These are phyloP conservation scores for Yamadazyma conglobata DNA, from an alignment of 1,139 yeast genomes.

Conservation along the genomic window DNA sequence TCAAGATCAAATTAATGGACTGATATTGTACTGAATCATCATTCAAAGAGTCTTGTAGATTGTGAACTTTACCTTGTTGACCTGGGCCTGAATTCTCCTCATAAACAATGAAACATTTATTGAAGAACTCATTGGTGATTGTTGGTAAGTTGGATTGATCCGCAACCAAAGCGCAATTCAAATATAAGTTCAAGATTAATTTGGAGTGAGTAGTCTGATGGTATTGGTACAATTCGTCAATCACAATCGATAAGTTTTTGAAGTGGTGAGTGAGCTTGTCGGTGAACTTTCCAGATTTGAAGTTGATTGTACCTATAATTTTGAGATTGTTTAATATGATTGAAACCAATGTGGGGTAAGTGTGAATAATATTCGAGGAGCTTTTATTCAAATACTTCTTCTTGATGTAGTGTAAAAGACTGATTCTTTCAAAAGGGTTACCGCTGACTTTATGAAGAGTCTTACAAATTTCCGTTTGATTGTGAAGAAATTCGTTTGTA, in stretches of 20 bases:
- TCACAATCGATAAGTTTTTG: slow-evolving; percentile 68
- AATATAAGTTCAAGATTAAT: slow-evolving; percentile 47
- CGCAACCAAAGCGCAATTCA: slow-evolving; percentile 63
- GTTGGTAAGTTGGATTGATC: slow-evolving; percentile 59
- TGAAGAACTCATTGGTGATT: slow-evolving; percentile 84
- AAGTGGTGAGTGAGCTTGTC: slow-evolving; percentile 48
- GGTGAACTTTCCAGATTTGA: slow-evolving; percentile 17
- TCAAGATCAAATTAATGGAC: slow-evolving; percentile 48
- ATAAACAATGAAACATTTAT: slow-evolving; percentile 81
- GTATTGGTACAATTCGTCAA: slow-evolving; percentile 61
- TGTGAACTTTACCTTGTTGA: too few relatives aligned
- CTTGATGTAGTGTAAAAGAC: slow-evolving; percentile 54
- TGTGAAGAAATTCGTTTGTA: slow-evolving; percentile 41
- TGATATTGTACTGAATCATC: slow-evolving; percentile 40
- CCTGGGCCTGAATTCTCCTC: slow-evolving; percentile 71
- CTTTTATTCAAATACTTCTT: slow-evolving; percentile 56
- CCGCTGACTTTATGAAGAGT: slow-evolving; percentile 57
- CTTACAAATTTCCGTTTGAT: slow-evolving; percentile 68
- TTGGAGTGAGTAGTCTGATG: slow-evolving; percentile 48
- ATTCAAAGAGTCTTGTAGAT: slow-evolving; percentile 38
- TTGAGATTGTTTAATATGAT: slow-evolving; percentile 59
- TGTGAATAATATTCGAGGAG: slow-evolving; percentile 52
- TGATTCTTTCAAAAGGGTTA: slow-evolving; percentile 45
- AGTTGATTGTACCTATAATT: slow-evolving; percentile 34
- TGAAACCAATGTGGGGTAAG: slow-evolving; percentile 73